Percentiles rank a stretch among this genome's conserved stretches.
phyloP scores from a whole-genome alignment of 768 basidiomycete genomes.

The Pisolithus albus region DNA sequence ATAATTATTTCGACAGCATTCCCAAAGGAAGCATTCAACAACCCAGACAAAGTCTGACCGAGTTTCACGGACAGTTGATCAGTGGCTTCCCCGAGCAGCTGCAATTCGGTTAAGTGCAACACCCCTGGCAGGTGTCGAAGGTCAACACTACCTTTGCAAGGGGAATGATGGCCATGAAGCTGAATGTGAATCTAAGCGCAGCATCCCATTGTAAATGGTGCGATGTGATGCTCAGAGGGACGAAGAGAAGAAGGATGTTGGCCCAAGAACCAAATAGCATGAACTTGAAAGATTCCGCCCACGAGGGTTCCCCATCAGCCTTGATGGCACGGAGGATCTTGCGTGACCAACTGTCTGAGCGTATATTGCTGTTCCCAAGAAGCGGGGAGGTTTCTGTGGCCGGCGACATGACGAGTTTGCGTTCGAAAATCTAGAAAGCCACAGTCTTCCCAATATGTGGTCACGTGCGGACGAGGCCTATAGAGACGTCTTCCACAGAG shows the following conservation, averaged over 20 bases:
- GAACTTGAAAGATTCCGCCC: constrained; percentile 48
- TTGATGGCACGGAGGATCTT: constrained; percentile 39
- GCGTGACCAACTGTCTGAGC: constrained; percentile 14
- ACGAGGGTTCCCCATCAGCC: constrained; percentile 60
- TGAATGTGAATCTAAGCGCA: constrained; percentile 63
- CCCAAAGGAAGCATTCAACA: constrained; percentile 80
- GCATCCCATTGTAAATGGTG: constrained; percentile 71
- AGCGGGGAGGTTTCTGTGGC: constrained; percentile 43
- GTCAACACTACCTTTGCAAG: constrained; percentile 62
- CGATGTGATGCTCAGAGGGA: constrained; percentile 64
- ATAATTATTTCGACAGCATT: constrained; percentile 89
- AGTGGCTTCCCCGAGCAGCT: constrained; percentile 77
- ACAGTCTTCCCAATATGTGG: no score
- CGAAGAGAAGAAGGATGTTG: constrained; percentile 72
- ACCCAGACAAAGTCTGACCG: constrained; percentile 79
- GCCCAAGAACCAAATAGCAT: constrained; percentile 62
- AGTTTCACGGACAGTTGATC: constrained; percentile 73
- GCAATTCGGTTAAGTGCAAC: background rate
- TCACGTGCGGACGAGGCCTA: no score
- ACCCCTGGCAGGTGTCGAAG: background rate
- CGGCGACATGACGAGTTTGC: constrained; percentile 18
- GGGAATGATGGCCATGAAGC: constrained; percentile 80
- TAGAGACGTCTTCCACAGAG: no score
- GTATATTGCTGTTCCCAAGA: constrained; percentile 36
- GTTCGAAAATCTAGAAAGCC: background rate